Percentiles rank a stretch among this genome's conserved stretches.
These are phyloP conservation scores for Cercophora sp. DNA, from an alignment of 495 filamentous ascomycete species.

Conservation along the genomic window DNA sequence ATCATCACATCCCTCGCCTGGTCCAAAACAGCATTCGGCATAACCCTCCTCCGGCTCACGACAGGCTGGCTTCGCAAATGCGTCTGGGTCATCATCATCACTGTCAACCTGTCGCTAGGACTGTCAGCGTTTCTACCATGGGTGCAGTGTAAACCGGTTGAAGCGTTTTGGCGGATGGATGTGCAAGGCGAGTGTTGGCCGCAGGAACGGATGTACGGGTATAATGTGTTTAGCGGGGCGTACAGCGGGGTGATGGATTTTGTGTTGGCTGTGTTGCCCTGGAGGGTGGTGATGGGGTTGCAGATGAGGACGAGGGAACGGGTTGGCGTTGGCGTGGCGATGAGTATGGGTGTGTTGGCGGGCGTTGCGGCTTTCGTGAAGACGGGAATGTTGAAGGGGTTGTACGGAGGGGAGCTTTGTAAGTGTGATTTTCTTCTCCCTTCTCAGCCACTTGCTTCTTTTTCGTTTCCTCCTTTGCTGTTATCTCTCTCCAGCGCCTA, in stretches of 20 bases:
- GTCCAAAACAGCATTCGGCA: slow-evolving; percentile 33
- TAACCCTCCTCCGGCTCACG: slow-evolving; percentile 26
- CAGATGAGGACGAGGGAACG: slow-evolving; percentile 35
- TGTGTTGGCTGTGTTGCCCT: slow-evolving; percentile 32
- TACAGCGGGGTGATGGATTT: slow-evolving; percentile 32
- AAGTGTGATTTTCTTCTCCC: too few relatives aligned
- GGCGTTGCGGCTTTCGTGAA: slow-evolving; percentile 28
- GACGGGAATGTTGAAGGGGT: slow-evolving; percentile 3
- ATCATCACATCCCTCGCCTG: slow-evolving; percentile 11
- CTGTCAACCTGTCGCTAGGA: slow-evolving; percentile 34
- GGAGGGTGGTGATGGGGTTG: slow-evolving; percentile 31
- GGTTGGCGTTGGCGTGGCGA: slow-evolving; percentile 32
- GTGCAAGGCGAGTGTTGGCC: slow-evolving; percentile 32
- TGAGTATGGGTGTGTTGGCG: slow-evolving; percentile 35
- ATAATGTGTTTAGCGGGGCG: slow-evolving; percentile 17
- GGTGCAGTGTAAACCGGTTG: slow-evolving; percentile 33
- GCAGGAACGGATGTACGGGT: not conserved
- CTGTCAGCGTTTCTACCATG: slow-evolving; percentile 37
- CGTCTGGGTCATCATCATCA: slow-evolving; percentile 29
- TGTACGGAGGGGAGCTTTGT: slow-evolving; percentile 2
- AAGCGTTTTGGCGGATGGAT: slow-evolving; percentile 28
- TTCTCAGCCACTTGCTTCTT: too few relatives aligned
- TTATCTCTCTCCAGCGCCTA: too few relatives aligned
- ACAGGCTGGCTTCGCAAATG: slow-evolving; percentile 19
- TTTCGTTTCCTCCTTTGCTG: too few relatives aligned